A percentile compares a stretch with the other conserved stretches of the same genome.
phyloP scores from a whole-genome alignment of 2,329 filamentous ascomycete species.

The Ascochyta lentis region DNA sequence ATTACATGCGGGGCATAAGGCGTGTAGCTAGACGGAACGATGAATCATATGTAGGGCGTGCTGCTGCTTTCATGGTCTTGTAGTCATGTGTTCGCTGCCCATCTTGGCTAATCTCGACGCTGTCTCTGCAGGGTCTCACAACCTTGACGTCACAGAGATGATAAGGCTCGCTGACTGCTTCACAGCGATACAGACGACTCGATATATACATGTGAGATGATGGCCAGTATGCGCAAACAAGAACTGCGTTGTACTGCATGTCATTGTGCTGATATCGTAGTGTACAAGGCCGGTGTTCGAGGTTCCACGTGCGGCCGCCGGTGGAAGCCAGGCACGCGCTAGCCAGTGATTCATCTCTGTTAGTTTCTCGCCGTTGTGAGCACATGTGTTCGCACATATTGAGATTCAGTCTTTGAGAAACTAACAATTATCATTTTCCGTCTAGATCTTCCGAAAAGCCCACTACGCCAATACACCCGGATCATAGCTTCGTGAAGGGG shows the following conservation, averaged over 20 bases:
- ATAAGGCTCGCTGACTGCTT: too few relatives aligned
- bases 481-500: neutral
- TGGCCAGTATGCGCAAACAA: neutral
- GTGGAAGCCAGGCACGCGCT: neutral
- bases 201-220: too few relatives aligned
- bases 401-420: too few relatives aligned
- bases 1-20: neutral
- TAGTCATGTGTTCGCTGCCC: too few relatives aligned
- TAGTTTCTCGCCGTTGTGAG: neutral
- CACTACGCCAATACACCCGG: neutral
- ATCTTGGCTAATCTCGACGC: too few relatives aligned
- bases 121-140: too few relatives aligned
- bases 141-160: too few relatives aligned
- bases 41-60: neutral
- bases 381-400: too few relatives aligned
- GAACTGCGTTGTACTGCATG: neutral
- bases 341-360: neutral
- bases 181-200: too few relatives aligned
- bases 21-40: neutral
- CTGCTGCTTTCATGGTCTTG: neutral
- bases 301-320: too few relatives aligned
- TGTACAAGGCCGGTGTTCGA: neutral
- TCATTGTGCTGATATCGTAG: neutral
- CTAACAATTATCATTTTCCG: neutral
- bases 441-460: neutral